A percentile compares a stretch with the other conserved stretches of the same genome.
phyloP scores from a whole-genome alignment of 163 green algal species.

The Botryococcus braunii region DNA sequence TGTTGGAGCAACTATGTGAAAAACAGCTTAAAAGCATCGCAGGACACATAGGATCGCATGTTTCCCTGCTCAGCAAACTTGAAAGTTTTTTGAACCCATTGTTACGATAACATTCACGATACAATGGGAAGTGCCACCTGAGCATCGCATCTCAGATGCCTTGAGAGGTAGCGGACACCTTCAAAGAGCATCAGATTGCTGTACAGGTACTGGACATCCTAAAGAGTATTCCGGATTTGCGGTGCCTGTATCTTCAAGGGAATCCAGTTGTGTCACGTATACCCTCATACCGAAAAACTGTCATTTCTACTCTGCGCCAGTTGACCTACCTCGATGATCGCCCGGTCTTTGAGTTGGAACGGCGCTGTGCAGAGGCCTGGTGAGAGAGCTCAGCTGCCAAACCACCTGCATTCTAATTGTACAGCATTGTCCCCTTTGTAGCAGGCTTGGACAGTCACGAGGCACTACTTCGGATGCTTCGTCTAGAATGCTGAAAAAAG shows the following conservation, averaged over 20 bases:
- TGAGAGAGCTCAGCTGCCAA: too few species aligned
- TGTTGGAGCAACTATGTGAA: background rate
- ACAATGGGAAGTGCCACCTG: background rate
- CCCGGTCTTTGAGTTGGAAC: slow-evolving; percentile 68
- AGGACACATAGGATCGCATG: background rate
- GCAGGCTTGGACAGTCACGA: too few species aligned
- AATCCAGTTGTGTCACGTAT: slow-evolving; percentile 64
- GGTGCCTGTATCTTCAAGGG: slow-evolving; percentile 73
- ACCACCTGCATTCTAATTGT: too few species aligned
- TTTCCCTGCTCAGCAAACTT: background rate
- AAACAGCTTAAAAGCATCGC: background rate
- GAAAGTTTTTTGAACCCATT: background rate
- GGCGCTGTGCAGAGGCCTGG: slow-evolving; percentile 60
- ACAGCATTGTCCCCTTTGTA: too few species aligned
- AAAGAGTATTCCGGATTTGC: slow-evolving; percentile 46
- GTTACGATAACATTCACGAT: background rate
- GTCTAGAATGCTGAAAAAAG: too few species aligned
- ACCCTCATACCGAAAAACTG: slow-evolving; percentile 62
- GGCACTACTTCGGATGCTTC: too few species aligned
- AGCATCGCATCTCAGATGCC: background rate
- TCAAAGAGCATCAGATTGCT: background rate
- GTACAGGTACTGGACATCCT: slow-evolving; percentile 18
- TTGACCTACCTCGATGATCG: slow-evolving; percentile 82
- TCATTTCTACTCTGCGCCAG: slow-evolving; percentile 45
- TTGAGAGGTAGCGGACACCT: background rate